Base-by-base conservation (phyloP, 2,329 filamentous ascomycete species). In the Colletotrichum sp. region DNA sequence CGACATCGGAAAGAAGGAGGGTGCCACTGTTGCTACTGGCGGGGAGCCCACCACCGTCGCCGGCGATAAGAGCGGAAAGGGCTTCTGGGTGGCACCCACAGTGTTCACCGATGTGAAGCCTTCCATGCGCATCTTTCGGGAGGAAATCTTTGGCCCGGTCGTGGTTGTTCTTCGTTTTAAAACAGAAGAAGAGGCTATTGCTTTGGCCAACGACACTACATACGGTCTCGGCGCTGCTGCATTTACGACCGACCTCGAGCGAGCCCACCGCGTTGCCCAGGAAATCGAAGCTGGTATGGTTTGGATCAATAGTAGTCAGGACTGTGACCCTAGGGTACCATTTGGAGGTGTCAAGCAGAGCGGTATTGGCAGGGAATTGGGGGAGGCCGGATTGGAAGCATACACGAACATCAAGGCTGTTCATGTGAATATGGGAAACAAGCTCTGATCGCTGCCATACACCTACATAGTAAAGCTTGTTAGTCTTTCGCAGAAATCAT, bases 1-100 rank as follows among this genome's bases (percentile, higher is more conserved):
- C 60, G 90, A 95, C 72, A 81, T 89, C 13, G 94, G 93, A 26
- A 94, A 94, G 81, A 88, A 88, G 7, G 93, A 95, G 81, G 94
- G 94, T 30, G 93, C 93, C 1, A 93, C 88, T 8, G 87, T 96
- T 2, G 86, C 90, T 21, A 84, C 89, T 3, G 94, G 94, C 16
- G 94, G 94, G 13, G 82, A 84, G 8, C 82, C 83, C 65, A 79
- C 80, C 1, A 80, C 80, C 64, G 77, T 82, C 77, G 82, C 44
- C 44, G 44, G 84, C 32, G 80, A 83, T 6, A 87, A 85, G 80
- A 59, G 55, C 34, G 44, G 44, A 52, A 70, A 63, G 55, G 87
- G 87, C 3, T 89, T 82, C 81, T 89, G 87, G 77, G 84, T 89
- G 66, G 82, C 86, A 78, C 87, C 87, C 3, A 88, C 87, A 7